phyloP scores from a whole-genome alignment of 306 rosid species.

The Cyclanthera cordifolia region DNA sequence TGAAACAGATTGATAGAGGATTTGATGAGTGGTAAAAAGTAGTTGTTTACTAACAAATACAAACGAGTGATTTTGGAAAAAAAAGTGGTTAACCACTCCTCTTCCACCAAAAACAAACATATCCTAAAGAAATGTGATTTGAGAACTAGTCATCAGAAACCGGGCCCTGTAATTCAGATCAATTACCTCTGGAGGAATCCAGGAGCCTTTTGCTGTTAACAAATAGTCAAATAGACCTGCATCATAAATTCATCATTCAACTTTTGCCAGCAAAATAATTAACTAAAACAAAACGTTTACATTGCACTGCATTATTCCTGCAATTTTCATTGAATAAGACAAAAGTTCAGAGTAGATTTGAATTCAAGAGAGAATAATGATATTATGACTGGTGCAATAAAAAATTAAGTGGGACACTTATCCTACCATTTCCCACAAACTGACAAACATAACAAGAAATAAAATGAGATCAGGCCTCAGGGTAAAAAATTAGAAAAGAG shows the following conservation, averaged over 20 bases:
- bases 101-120: no score
- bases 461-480: neutral
- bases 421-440: slow-evolving; percentile 1
- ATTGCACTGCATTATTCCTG: neutral
- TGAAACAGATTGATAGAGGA: no score
- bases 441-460: neutral
- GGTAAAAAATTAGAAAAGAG: neutral
- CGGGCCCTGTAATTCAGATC: slow-evolving; percentile 1
- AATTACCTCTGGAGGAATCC: neutral
- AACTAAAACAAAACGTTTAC: neutral
- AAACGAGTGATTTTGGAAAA: no score
- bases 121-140: no score
- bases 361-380: slow-evolving; percentile 8
- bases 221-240: neutral
- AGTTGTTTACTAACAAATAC: no score
- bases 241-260: neutral
- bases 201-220: slow-evolving; percentile 1
- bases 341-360: neutral
- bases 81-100: no score
- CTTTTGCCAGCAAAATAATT: neutral
- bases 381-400: neutral
- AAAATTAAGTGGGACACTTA: neutral
- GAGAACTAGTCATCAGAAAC: neutral
- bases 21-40: no score
- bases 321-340: slow-evolving; percentile 6